Evolutionary conservation across 2,329 filamentous ascomycete species (phyloP), one percentile per base, ranked within the genome.

Genomic region (Talaromyces atroroseus): DNA sequence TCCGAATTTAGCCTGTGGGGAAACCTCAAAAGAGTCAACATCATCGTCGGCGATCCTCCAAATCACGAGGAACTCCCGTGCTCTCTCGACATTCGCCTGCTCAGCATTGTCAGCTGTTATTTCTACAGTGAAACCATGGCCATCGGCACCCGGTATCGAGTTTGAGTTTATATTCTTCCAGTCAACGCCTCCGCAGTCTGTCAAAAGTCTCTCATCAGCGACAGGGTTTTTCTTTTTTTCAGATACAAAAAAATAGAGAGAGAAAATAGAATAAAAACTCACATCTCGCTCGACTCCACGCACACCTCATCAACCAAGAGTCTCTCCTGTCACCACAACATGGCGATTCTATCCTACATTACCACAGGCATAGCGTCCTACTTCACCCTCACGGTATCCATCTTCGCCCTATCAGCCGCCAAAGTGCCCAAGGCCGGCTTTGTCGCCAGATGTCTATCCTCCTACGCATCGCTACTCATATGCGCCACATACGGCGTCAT

Each of bases 401-500:
- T 76, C 36, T 76, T 77, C 63, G 72, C 70, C 32, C 62, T 76
- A 18, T 74, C 74, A 16, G 64, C 68, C 45, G 63, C 68, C 49
- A 75, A 74, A 59, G 64, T 76, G 1, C 74, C 74, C 18, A 71
- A 69, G 32, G 69, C 76, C 40, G 74, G 74, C 32, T 79, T 79
- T 61, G 61, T 70, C 40, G 76, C 76, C 57, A 75, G 77, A 55
- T 75, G 73, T 57, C 68, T 79, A 14, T 70, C 76, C 20, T 68
- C 76, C 29, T 79, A 79, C 62, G 70, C 71, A 42, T 75, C 70
- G 38, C 68, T 78, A 16, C 59, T 77, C 45, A 52, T 74, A 18
- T 75, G 77, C 68, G 82, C 92, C 26, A 71, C 79, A 64, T 95
- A 90, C 73, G 94, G 92, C 59, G 88, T 90, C 58, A 59, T 89